Conservation (phyloP, 768 basidiomycete species). For the Amylocystis lapponica region DNA sequence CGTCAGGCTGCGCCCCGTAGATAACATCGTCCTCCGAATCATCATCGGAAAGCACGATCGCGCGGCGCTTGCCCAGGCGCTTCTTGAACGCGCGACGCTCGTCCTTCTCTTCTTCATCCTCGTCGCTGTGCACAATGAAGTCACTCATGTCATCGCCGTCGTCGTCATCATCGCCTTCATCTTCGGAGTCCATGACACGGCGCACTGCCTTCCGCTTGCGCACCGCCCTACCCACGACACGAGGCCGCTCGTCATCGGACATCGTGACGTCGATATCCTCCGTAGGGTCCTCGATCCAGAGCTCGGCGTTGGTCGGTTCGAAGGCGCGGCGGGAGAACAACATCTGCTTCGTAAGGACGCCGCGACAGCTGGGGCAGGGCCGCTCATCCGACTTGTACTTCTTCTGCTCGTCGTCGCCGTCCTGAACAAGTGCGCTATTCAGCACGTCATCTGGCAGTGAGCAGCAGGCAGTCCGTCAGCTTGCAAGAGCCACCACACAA, state of each 20-base stretch:
- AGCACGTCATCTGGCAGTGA: constrained; percentile 36
- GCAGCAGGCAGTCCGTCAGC: no score
- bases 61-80: constrained; percentile 32
- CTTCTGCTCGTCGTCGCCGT: constrained; percentile 30
- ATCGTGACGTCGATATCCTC: no score
- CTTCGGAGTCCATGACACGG: constrained; percentile 27
- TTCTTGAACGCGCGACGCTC: constrained; percentile 33
- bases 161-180: constrained; percentile 31
- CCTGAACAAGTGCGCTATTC: constrained; percentile 28
- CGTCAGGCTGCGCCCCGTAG: constrained; percentile 15
- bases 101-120: constrained; percentile 52
- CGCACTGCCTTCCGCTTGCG: constrained; percentile 26
- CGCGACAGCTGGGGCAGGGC: constrained; percentile 61
- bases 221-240: constrained; percentile 10
- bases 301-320: constrained; percentile 45
- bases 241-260: no score
- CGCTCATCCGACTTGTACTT: constrained; percentile 39
- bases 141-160: constrained; percentile 42
- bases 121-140: constrained; percentile 48
- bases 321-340: constrained; percentile 57
- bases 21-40: constrained; percentile 17
- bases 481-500: not conserved
- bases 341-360: constrained; percentile 37
- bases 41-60: constrained; percentile 28
- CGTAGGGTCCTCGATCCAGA: constrained; percentile 13